Conservation (phyloP, 2,329 filamentous ascomycete genomes). For the Penicillium sp. region DNA sequence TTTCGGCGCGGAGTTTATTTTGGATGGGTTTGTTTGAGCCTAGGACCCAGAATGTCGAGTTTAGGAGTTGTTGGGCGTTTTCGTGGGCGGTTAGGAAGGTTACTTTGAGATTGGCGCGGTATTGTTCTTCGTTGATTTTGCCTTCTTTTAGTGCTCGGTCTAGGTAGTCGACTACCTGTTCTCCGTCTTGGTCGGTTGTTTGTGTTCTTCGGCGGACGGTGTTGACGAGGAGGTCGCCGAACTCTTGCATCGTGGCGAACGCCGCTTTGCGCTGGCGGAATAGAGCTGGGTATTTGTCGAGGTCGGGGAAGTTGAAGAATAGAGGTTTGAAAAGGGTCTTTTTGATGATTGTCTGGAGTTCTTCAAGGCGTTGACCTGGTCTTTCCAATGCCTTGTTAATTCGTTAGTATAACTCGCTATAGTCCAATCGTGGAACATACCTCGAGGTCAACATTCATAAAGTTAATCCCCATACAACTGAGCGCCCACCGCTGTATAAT, state of each 20-base stretch:
- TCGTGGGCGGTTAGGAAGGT: conserved; percentile 43
- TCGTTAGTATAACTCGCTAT: neutral
- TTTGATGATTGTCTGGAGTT: conserved; percentile 26
- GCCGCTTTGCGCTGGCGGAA: conserved; percentile 20
- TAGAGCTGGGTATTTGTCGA: conserved; percentile 21
- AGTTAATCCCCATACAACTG: conserved; percentile 25
- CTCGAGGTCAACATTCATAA: conserved; percentile 26
- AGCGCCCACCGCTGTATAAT: conserved; percentile 28
- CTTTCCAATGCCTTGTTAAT: conserved; percentile 20
- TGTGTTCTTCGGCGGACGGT: conserved; percentile 9
- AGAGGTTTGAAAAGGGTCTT: conserved; percentile 25
- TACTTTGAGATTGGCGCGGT: conserved; percentile 41
- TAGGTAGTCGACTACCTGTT: conserved; percentile 24
- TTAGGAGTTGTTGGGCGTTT: conserved; percentile 40
- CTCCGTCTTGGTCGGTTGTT: neutral
- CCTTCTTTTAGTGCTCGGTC: conserved; percentile 22
- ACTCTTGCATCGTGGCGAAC: conserved; percentile 25
- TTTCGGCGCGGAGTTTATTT: conserved; percentile 30
- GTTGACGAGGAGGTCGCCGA: conserved; percentile 18
- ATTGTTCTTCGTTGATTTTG: conserved; percentile 34
- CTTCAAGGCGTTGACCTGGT: conserved; percentile 21
- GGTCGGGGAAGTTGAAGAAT: conserved; percentile 27
- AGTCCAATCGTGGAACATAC: conserved; percentile 6
- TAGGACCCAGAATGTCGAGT: conserved; percentile 37
- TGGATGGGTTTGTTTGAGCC: conserved; percentile 34